Percentiles rank a stretch among this genome's conserved stretches.
Conservation (phyloP, 768 basidiomycete genomes). For the Termitomyces sp. region DNA sequence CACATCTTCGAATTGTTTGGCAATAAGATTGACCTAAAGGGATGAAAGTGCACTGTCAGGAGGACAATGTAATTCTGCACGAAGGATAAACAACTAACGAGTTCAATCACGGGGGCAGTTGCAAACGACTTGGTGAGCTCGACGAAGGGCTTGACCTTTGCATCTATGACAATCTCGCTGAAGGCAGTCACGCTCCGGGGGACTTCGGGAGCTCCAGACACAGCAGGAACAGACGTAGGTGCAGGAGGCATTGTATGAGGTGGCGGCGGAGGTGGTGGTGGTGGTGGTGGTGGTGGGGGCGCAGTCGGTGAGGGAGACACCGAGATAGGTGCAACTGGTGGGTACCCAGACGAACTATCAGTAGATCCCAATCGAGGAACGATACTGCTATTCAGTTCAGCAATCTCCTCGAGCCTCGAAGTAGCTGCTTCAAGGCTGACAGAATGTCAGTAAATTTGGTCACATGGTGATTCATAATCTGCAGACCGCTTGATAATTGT, state of each 20-base stretch:
- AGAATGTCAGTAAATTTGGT: conserved; percentile 1
- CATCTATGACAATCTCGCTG: conserved; percentile 66
- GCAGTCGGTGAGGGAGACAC: conserved; percentile 17
- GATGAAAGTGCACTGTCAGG: neutral
- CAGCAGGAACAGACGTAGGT: conserved; percentile 18
- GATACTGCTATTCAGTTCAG: conserved; percentile 33
- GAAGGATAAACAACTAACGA: conserved; percentile 44
- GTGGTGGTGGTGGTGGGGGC: conserved; percentile 23
- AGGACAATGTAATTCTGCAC: too few relatives aligned
- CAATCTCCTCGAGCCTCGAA: conserved; percentile 88
- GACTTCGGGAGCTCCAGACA: conserved; percentile 27
- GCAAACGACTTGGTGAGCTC: conserved; percentile 69
- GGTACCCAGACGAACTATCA: conserved; percentile 9
- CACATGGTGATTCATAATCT: neutral
- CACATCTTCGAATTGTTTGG: conserved; percentile 61
- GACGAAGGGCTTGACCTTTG: conserved; percentile 68
- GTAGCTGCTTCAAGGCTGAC: conserved; percentile 87
- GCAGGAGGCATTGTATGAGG: conserved; percentile 21
- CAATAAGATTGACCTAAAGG: conserved; percentile 59
- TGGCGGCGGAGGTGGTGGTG: conserved; percentile 20
- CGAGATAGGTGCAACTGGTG: neutral
- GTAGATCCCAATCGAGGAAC: conserved; percentile 8
- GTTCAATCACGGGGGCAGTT: conserved; percentile 62
- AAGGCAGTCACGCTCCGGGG: conserved; percentile 67
- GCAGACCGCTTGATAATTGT: conserved; percentile 79